Conservation (phyloP, 2,329 filamentous ascomycete genomes). For the Stromatinia cepivora region DNA sequence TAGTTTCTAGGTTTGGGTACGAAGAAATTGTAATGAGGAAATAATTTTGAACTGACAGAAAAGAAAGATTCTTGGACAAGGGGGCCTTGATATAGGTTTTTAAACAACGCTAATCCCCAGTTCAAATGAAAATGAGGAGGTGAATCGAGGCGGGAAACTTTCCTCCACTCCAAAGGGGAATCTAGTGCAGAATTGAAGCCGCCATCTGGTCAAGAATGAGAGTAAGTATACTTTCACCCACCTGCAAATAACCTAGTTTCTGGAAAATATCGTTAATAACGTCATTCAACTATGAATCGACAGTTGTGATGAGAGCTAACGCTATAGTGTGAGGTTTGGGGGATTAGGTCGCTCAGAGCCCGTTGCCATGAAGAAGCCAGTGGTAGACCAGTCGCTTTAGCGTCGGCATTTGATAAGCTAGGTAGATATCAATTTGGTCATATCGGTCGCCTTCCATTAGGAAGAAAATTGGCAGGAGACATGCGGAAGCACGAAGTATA, state of each 20-base stretch:
- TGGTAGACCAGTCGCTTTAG: background rate
- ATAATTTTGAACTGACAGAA: background rate
- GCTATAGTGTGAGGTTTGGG: background rate
- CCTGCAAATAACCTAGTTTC: background rate
- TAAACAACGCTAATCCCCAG: too few species aligned
- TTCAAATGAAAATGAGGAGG: background rate
- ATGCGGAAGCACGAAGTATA: too few species aligned
- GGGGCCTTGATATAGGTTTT: background rate
- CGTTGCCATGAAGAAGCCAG: background rate
- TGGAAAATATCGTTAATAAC: too few species aligned
- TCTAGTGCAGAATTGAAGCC: background rate
- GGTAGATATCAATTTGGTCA: too few species aligned
- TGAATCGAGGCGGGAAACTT: background rate
- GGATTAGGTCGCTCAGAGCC: background rate
- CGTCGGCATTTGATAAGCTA: background rate
- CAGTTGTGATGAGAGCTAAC: too few species aligned
- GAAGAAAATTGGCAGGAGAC: background rate
- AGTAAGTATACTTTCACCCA: background rate
- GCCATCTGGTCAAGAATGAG: background rate
- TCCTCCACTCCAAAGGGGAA: background rate
- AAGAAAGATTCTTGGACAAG: background rate
- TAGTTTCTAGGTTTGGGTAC: background rate
- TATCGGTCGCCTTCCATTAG: too few species aligned
- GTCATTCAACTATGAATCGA: background rate
- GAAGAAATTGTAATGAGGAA: background rate